Evolutionary conservation across 2,329 filamentous ascomycete species (phyloP).

Genomic region (Thielaviopsis punctulata): DNA sequence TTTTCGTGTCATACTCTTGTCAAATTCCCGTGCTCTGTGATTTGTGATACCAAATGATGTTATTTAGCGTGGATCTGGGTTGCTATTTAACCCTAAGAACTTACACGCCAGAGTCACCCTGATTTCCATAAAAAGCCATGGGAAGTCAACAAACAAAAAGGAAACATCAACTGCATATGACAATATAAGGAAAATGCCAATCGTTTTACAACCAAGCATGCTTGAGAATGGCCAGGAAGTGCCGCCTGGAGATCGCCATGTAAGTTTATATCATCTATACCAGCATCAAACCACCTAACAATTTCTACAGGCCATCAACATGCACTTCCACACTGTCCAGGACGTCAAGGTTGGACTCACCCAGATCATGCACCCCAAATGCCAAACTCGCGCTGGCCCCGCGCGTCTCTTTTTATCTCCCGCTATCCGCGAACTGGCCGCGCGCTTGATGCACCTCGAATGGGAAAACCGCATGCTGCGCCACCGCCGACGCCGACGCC

Average conservation of each 20-base stretch:
- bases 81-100: background rate
- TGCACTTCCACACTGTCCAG: background rate
- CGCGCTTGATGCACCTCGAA: constrained; percentile 1
- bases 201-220: constrained; percentile 7
- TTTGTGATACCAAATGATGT: background rate
- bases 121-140: too few species aligned
- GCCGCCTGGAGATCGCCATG: constrained; percentile 3
- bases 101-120: background rate
- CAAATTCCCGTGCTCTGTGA: too few species aligned
- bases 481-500: background rate
- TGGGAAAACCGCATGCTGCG: constrained; percentile 1
- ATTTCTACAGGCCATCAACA: background rate
- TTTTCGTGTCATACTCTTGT: background rate
- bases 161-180: too few species aligned
- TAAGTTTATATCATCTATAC: background rate
- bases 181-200: constrained; percentile 2
- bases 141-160: too few species aligned
- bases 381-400: background rate
- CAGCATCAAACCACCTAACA: background rate
- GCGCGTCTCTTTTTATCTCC: background rate
- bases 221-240: constrained; percentile 3
- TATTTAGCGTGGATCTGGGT: background rate
- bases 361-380: background rate
- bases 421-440: background rate
- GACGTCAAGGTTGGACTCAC: background rate